Conservation (phyloP, 352 stramenopile genomes). For the Paralagenidium karlingii region DNA sequence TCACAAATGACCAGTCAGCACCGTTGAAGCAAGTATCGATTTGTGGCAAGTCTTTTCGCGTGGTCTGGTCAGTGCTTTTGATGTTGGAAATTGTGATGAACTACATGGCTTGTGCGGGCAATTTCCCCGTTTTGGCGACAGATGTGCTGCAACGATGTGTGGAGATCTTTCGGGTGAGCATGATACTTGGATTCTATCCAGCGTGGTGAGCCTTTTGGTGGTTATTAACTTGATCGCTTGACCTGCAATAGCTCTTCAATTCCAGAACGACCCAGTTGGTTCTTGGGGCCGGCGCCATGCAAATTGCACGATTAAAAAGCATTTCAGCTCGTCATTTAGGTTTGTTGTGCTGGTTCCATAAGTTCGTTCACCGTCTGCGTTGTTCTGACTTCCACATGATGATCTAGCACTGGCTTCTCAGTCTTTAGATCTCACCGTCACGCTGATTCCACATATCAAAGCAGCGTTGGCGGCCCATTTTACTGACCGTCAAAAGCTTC, state of each 20-base stretch:
- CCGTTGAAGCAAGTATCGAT: conserved; percentile 80
- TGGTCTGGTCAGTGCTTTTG: conserved; percentile 92
- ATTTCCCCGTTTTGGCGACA: conserved; percentile 90
- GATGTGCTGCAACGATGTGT: conserved; percentile 90
- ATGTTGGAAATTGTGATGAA: conserved; percentile 94
- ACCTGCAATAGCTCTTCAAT: conserved; percentile 87
- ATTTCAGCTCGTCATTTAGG: conserved; percentile 94
- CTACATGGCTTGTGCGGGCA: conserved; percentile 88
- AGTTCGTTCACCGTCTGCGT: neutral
- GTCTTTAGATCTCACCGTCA: conserved; percentile 89
- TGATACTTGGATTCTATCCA: conserved; percentile 1
- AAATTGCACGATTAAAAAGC: conserved; percentile 92
- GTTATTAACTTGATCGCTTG: conserved; percentile 1
- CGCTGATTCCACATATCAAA: conserved; percentile 91
- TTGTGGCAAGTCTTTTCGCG: conserved; percentile 87
- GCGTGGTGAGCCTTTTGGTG: neutral
- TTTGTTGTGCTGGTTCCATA: no score
- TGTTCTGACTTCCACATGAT: neutral
- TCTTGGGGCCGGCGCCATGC: conserved; percentile 92
- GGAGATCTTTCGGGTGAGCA: conserved; percentile 77
- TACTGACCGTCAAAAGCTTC: conserved; percentile 89
- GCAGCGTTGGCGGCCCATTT: conserved; percentile 92
- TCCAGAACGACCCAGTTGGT: conserved; percentile 93
- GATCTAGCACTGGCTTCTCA: conserved; percentile 86
- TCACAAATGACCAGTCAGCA: conserved; percentile 41